Percentiles rank a stretch among this genome's conserved stretches.
Conservation (phyloP, 1,284 basidiomycete species). For the Leccinum pallidistipes region DNA sequence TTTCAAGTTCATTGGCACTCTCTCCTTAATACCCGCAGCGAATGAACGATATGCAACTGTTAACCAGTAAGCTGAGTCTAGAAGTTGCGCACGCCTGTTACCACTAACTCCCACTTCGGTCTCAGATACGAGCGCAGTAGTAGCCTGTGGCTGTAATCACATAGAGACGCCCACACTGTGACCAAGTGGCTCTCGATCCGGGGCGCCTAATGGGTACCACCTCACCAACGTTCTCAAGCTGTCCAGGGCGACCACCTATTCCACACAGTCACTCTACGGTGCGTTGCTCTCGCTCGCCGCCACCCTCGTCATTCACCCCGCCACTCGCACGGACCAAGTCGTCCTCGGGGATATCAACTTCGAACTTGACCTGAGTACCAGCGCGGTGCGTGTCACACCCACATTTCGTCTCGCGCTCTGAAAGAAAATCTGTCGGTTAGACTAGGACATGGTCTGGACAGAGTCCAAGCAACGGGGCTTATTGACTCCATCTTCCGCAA, state of each 20-base stretch:
- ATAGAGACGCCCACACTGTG: too few relatives aligned
- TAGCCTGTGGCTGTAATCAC: too few relatives aligned
- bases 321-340: constrained; percentile 53
- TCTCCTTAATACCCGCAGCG: neutral
- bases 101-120: too few relatives aligned
- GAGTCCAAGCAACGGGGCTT: constrained; percentile 67
- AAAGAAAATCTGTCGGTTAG: neutral
- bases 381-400: constrained; percentile 45
- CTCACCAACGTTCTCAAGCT: constrained; percentile 57
- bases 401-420: neutral
- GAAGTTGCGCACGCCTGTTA: neutral
- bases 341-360: constrained; percentile 53
- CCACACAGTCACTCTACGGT: constrained; percentile 67
- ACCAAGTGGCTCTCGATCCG: constrained; percentile 16
- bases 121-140: too few relatives aligned
- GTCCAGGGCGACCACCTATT: constrained; percentile 66
- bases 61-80: neutral
- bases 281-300: neutral
- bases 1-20: neutral
- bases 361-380: constrained; percentile 71
- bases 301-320: neutral
- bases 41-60: neutral
- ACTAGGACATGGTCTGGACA: constrained; percentile 61
- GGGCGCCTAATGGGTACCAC: constrained; percentile 38
- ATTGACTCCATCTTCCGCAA: constrained; percentile 73